Evolutionary conservation across 345 rosid genomes (phyloP).

Genomic region (Clarkia xantiana): DNA sequence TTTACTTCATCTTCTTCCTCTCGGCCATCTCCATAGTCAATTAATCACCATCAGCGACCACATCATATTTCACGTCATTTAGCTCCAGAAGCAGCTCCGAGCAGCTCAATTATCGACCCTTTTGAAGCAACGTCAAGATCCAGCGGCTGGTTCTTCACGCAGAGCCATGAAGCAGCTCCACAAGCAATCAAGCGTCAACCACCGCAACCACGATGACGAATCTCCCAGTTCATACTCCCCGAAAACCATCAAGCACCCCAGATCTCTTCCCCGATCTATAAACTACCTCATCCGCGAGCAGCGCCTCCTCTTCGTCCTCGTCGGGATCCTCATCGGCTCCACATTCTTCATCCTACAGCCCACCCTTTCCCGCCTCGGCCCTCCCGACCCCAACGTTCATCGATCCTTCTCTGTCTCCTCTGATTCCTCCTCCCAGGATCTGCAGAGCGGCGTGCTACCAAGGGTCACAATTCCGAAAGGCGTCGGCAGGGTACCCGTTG

Average conservation of each 20-base stretch:
- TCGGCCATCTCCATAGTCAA: too few relatives aligned
- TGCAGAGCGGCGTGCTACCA: too few relatives aligned
- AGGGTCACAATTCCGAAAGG: background rate
- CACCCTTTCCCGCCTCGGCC: conserved; percentile 52
- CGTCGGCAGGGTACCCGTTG: conserved; percentile 61
- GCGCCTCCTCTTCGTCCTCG: conserved; percentile 80
- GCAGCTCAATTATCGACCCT: too few relatives aligned
- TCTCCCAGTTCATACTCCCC: conserved; percentile 43
- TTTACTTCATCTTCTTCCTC: too few relatives aligned
- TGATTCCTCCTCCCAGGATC: background rate
- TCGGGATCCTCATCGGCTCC: conserved; percentile 85
- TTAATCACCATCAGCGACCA: too few relatives aligned
- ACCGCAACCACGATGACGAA: conserved; percentile 45
- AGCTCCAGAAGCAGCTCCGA: too few relatives aligned
- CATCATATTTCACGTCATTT: too few relatives aligned
- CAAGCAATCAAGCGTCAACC: conserved; percentile 54
- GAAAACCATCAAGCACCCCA: conserved; percentile 45
- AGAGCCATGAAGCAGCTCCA: conserved; percentile 67
- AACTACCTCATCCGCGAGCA: conserved; percentile 77
- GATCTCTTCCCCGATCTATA: conserved; percentile 86
- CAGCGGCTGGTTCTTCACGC: background rate
- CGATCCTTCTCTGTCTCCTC: conserved; percentile 17
- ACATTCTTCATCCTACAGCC: conserved; percentile 92
- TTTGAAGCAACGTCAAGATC: too few relatives aligned
- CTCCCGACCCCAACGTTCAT: conserved; percentile 34